phyloP scores from a whole-genome alignment of 768 basidiomycete species.

The Hypholoma fasciculare region DNA sequence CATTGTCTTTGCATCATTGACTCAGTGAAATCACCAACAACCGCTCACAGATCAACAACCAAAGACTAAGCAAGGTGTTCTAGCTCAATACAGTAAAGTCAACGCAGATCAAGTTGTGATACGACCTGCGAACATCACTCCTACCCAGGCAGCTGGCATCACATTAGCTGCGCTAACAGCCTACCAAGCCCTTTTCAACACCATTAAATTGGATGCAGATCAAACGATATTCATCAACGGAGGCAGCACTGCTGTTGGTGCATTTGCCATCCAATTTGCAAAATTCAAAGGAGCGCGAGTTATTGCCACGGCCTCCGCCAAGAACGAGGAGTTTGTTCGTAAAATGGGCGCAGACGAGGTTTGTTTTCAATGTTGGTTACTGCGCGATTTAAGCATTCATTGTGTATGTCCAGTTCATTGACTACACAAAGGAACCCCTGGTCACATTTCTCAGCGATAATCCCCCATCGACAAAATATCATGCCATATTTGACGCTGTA shows the following conservation, averaged over 20 bases:
- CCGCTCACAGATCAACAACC: slow-evolving; percentile 22
- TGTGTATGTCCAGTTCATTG: slow-evolving; percentile 44
- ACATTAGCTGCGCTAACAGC: slow-evolving; percentile 61
- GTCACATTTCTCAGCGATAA: slow-evolving; percentile 42
- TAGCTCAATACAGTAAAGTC: slow-evolving; percentile 58
- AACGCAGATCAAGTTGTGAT: slow-evolving; percentile 37
- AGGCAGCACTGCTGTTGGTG: slow-evolving; percentile 67
- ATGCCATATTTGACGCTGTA: slow-evolving; percentile 61
- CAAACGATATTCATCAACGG: slow-evolving; percentile 71
- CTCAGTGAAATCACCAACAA: background rate
- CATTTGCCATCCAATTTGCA: slow-evolving; percentile 72
- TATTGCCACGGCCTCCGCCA: slow-evolving; percentile 56
- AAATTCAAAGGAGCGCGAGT: slow-evolving; percentile 64
- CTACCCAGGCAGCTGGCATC: slow-evolving; percentile 62
- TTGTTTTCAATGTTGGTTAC: slow-evolving; percentile 8
- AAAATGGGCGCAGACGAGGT: slow-evolving; percentile 68
- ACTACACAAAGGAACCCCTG: slow-evolving; percentile 58
- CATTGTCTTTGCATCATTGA: no score
- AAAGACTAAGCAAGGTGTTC: slow-evolving; percentile 49
- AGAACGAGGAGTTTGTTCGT: slow-evolving; percentile 60
- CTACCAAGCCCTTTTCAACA: slow-evolving; percentile 49
- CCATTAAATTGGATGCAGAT: slow-evolving; percentile 51
- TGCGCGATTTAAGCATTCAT: background rate
- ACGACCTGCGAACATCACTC: slow-evolving; percentile 51
- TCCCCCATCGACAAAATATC: slow-evolving; percentile 50